These are phyloP conservation scores for Botrytis fabae DNA, from an alignment of 2,329 filamentous ascomycete genomes.

Conservation along the genomic window DNA sequence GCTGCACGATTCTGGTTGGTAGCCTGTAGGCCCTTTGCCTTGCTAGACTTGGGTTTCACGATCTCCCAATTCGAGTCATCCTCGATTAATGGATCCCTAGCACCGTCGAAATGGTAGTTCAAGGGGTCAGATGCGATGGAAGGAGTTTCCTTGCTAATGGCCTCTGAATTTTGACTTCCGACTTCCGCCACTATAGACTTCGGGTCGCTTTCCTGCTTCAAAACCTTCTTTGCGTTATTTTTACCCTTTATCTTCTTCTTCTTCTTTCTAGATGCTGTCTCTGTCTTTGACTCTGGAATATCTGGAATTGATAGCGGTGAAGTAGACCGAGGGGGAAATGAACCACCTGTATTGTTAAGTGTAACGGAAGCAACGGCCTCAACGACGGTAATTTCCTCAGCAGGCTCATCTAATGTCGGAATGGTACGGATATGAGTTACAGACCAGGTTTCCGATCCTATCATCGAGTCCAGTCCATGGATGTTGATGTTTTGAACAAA, in stretches of 20 bases:
- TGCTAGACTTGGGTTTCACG: constrained; percentile 6
- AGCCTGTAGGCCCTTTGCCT: not conserved
- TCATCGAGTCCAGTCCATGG: constrained; percentile 7
- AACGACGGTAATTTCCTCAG: not conserved
- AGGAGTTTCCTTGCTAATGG: not conserved
- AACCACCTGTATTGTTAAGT: not conserved
- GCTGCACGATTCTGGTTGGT: not conserved
- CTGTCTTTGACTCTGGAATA: not conserved
- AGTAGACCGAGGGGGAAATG: not conserved
- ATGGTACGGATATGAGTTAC: not conserved
- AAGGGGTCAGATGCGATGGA: constrained; percentile 18
- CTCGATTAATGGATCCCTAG: not conserved
- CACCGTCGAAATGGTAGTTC: constrained; percentile 14
- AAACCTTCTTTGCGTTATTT: not conserved
- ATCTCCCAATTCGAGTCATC: constrained; percentile 9
- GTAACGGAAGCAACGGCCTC: not conserved
- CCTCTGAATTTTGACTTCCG: not conserved
- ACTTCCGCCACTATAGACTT: not conserved
- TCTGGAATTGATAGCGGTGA: not conserved
- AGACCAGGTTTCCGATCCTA: constrained; percentile 12
- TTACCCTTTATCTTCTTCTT: constrained; percentile 11
- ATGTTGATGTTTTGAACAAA: constrained; percentile 1
- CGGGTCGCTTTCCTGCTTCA: not conserved
- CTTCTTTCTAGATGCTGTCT: not conserved
- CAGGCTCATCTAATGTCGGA: not conserved